phyloP scores from a whole-genome alignment of 2,329 filamentous ascomycete genomes.

The Monosporascus sp. region DNA sequence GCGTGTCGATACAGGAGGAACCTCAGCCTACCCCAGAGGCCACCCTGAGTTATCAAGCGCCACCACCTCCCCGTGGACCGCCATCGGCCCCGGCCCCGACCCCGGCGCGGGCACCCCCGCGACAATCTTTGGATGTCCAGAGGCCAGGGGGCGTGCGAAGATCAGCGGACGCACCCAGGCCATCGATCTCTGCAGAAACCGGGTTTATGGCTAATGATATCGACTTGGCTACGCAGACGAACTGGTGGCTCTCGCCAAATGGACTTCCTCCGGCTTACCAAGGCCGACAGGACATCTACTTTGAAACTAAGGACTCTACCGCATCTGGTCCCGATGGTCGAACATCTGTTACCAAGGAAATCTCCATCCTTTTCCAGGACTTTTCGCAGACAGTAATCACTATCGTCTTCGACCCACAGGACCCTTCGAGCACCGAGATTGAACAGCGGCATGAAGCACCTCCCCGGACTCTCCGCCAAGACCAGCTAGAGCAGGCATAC shows the following conservation, averaged over 20 bases:
- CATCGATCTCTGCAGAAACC: conserved; percentile 63
- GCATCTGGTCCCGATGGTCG: conserved; percentile 65
- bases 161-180: conserved; percentile 72
- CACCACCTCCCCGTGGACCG: conserved; percentile 41
- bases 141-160: conserved; percentile 44
- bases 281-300: conserved; percentile 74
- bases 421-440: conserved; percentile 66
- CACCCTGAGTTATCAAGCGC: conserved; percentile 38
- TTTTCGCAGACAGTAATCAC: conserved; percentile 93
- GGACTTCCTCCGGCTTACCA: conserved; percentile 77
- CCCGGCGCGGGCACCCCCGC: conserved; percentile 34
- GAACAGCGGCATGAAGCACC: conserved; percentile 86
- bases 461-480: conserved; percentile 76
- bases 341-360: conserved; percentile 67
- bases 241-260: conserved; percentile 85
- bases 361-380: conserved; percentile 88
- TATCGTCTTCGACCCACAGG: conserved; percentile 69
- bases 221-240: conserved; percentile 66
- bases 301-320: conserved; percentile 74
- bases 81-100: conserved; percentile 34
- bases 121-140: conserved; percentile 61
- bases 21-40: conserved; percentile 44
- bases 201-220: conserved; percentile 86
- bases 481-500: conserved; percentile 86
- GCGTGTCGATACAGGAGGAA: conserved; percentile 39